Percentiles rank a stretch among this genome's conserved stretches.
These are phyloP conservation scores for Petasospora rhodanensis DNA, from an alignment of 1,139 yeast genomes.

Conservation along the genomic window DNA sequence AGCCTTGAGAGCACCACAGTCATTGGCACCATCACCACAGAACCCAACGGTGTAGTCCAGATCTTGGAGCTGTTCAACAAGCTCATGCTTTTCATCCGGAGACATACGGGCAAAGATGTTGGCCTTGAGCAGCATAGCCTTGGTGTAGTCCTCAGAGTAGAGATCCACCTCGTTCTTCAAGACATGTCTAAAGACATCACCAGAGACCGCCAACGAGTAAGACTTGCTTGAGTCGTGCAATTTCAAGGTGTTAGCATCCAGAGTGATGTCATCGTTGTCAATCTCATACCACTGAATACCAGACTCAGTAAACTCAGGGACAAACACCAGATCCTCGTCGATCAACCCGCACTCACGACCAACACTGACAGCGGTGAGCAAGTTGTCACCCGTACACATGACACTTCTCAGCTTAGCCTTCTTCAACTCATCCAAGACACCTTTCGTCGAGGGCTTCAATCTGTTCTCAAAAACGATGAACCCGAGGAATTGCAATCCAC, in stretches of 20 bases:
- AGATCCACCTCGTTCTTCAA: conserved; percentile 45
- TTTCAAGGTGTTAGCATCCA: conserved; percentile 61
- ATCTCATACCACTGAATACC: conserved; percentile 60
- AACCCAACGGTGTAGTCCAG: conserved; percentile 92
- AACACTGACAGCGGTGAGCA: conserved; percentile 90
- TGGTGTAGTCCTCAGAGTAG: conserved; percentile 36
- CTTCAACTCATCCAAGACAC: conserved; percentile 52
- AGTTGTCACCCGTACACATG: conserved; percentile 98
- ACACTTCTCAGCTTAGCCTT: conserved; percentile 74
- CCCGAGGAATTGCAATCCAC: conserved; percentile 69
- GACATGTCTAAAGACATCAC: conserved; percentile 80
- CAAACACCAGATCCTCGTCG: conserved; percentile 47
- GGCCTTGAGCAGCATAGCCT: conserved; percentile 65
- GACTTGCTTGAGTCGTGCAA: conserved; percentile 25
- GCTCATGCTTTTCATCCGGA: conserved; percentile 96
- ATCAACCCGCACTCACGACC: conserved; percentile 79
- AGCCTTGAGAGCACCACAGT: conserved; percentile 96
- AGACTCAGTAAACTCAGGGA: conserved; percentile 52
- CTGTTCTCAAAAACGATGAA: conserved; percentile 91
- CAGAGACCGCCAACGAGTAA: conserved; percentile 81
- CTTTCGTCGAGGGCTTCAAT: conserved; percentile 62
- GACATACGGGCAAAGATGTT: conserved; percentile 94
- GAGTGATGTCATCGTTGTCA: conserved; percentile 42
- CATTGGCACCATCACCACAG: conserved; percentile 97
- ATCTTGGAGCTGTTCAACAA: conserved; percentile 79